phyloP scores from a whole-genome alignment of 768 basidiomycete genomes.

The Filobasidium wieringae region DNA sequence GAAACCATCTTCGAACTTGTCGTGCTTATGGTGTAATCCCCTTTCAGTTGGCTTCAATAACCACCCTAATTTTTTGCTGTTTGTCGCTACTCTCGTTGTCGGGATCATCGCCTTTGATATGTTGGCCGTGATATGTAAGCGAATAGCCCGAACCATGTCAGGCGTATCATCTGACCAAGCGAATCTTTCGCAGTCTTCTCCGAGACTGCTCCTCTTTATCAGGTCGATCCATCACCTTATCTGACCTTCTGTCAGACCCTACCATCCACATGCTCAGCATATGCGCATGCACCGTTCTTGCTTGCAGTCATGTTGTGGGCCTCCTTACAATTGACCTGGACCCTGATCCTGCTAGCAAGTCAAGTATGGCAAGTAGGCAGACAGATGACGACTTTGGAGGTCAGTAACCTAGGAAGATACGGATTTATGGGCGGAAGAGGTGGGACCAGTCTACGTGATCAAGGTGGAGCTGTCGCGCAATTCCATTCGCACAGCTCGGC shows the following conservation, averaged over 20 bases:
- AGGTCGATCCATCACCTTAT: constrained; percentile 36
- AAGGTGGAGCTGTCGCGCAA: constrained; percentile 34
- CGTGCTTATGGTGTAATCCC: not conserved
- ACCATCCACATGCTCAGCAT: constrained; percentile 55
- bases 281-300: constrained; percentile 66
- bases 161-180: not conserved
- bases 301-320: constrained; percentile 72
- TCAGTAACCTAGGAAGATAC: constrained; percentile 84
- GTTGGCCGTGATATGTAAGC: constrained; percentile 69
- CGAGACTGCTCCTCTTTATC: constrained; percentile 30
- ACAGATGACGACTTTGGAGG: constrained; percentile 93
- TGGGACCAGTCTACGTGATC: constrained; percentile 34
- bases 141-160: not conserved
- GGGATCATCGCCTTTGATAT: constrained; percentile 74
- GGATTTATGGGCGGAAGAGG: constrained; percentile 90
- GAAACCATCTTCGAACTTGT: not conserved
- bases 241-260: constrained; percentile 58
- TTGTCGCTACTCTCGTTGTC: constrained; percentile 69
- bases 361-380: constrained; percentile 86
- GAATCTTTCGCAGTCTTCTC: constrained; percentile 44
- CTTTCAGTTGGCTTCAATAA: constrained; percentile 75
- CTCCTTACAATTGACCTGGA: constrained; percentile 92
- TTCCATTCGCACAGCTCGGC: constrained; percentile 1
- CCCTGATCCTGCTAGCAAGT: constrained; percentile 65
- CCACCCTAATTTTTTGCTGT: constrained; percentile 91